phyloP scores from a whole-genome alignment of 768 basidiomycete genomes.

The Leccinum arenicola region DNA sequence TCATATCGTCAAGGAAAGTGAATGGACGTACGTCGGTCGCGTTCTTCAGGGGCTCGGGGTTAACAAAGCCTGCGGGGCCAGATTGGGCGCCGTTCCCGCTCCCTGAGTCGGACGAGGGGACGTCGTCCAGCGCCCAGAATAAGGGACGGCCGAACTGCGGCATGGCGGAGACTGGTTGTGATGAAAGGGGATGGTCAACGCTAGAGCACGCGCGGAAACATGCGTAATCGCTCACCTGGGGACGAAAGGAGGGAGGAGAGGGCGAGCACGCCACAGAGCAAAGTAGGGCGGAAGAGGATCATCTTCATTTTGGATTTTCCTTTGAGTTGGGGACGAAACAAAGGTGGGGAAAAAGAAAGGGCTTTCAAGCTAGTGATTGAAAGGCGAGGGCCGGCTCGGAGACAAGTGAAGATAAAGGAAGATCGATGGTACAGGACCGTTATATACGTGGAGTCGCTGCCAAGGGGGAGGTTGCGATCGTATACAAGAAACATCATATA shows the following conservation, averaged over 20 bases:
- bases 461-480: background rate
- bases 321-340: background rate
- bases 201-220: background rate
- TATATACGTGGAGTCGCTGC: background rate
- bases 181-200: background rate
- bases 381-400: slow-evolving; percentile 17
- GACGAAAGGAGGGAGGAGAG: slow-evolving; percentile 11
- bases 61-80: background rate
- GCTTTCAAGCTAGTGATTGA: background rate
- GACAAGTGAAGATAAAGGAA: background rate
- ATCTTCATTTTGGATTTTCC: slow-evolving; percentile 15
- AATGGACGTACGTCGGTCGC: background rate
- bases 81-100: background rate
- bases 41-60: background rate
- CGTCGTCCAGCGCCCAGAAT: slow-evolving; percentile 11
- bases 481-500: slow-evolving; percentile 20
- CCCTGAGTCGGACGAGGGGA: background rate
- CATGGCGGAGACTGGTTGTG: slow-evolving; percentile 11
- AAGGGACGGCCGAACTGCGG: slow-evolving; percentile 21
- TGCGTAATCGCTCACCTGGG: slow-evolving; percentile 11
- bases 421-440: background rate
- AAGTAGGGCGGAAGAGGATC: slow-evolving; percentile 22
- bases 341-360: background rate
- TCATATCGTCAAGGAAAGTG: background rate
- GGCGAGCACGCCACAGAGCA: slow-evolving; percentile 6